A percentile compares a stretch with the other conserved stretches of the same genome.
These are phyloP conservation scores for Hyaloscypha finlandica DNA, from an alignment of 495 filamentous ascomycete species.

Conservation along the genomic window DNA sequence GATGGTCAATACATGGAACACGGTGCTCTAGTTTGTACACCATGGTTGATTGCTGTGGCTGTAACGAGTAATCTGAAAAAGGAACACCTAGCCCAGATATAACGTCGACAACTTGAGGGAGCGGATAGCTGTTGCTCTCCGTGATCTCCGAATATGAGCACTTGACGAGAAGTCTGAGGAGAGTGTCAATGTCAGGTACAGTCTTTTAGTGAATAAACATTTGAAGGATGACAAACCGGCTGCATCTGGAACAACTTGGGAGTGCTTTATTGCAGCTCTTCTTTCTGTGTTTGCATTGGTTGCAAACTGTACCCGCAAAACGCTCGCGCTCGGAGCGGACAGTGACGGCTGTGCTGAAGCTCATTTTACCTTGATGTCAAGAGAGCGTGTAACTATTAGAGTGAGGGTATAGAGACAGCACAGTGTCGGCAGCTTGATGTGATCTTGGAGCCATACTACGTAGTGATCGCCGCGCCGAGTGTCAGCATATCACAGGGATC, in stretches of 20 bases:
- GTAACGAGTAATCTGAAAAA: background rate
- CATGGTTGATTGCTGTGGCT: background rate
- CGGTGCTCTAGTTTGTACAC: background rate
- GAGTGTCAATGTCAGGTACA: background rate
- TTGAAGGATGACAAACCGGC: conserved; percentile 9
- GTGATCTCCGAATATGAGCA: conserved; percentile 6
- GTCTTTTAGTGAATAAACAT: background rate
- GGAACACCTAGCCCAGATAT: background rate
- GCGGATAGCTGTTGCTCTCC: background rate
- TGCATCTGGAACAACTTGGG: conserved; percentile 25
- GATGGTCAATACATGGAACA: conserved; percentile 1
- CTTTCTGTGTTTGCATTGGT: conserved; percentile 26
- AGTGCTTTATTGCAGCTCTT: conserved; percentile 27
- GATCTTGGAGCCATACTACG: background rate
- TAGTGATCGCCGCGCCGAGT: background rate
- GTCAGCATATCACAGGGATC: background rate
- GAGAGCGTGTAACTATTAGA: background rate
- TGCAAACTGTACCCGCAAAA: conserved; percentile 2
- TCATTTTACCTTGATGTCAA: background rate
- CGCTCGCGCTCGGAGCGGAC: background rate
- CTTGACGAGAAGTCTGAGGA: conserved; percentile 15
- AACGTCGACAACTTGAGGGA: background rate
- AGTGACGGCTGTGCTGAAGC: background rate
- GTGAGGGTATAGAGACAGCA: background rate
- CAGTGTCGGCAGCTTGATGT: background rate